Conservation (phyloP, 2,329 filamentous ascomycete species). For the Ilyonectria sp. region DNA sequence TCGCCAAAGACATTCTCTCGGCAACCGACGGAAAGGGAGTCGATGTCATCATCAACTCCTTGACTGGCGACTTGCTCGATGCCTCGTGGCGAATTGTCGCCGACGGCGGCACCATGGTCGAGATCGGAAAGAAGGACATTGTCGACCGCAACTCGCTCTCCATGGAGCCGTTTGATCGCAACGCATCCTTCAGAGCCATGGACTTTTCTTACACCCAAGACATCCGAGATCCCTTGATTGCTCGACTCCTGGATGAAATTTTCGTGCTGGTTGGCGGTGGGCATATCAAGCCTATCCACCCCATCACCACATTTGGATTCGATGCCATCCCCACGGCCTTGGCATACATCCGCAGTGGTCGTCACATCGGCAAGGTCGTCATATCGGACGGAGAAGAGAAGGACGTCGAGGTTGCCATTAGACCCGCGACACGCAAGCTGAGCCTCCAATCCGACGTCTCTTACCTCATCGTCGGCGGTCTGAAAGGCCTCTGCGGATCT, state of each 20-base stretch:
- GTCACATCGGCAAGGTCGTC: constrained; percentile 54
- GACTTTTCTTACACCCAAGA: too few relatives aligned
- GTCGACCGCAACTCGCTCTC: background rate
- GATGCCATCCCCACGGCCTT: constrained; percentile 17
- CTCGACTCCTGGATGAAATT: too few relatives aligned
- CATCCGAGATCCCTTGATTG: too few relatives aligned
- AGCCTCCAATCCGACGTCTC: constrained; percentile 17
- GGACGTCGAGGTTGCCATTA: background rate
- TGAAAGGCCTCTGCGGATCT: constrained; percentile 54
- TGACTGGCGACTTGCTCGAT: constrained; percentile 7
- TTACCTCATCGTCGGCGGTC: constrained; percentile 57
- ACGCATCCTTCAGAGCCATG: constrained; percentile 3
- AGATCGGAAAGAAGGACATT: constrained; percentile 11
- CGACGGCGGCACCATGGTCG: constrained; percentile 8
- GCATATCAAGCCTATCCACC: constrained; percentile 39
- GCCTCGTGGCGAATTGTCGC: constrained; percentile 2
- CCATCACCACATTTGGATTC: constrained; percentile 42
- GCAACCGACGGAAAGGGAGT: constrained; percentile 8
- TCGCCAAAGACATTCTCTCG: constrained; percentile 6
- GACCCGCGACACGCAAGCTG: too few relatives aligned
- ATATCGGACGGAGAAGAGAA: constrained; percentile 43
- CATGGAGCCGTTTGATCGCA: constrained; percentile 16
- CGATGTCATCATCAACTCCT: constrained; percentile 10
- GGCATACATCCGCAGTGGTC: too few relatives aligned
- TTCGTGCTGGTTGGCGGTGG: constrained; percentile 8